phyloP scores from a whole-genome alignment of 2,329 filamentous ascomycete genomes.

The Cercospora sp. region DNA sequence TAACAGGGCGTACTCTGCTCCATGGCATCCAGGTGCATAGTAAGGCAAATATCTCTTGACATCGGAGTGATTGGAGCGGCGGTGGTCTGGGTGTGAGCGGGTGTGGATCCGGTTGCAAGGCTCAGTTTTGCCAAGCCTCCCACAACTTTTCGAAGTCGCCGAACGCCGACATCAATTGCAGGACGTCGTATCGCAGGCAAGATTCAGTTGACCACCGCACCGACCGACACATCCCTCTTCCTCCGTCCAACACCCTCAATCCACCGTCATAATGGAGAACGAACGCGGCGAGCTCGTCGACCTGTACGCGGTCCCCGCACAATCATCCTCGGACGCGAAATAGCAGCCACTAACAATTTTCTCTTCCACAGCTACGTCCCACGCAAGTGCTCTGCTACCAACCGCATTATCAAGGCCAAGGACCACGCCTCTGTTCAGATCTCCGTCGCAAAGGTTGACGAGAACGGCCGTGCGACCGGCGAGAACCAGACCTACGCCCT shows the following conservation, averaged over 20 bases:
- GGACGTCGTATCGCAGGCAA: background rate
- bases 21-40: background rate
- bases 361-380: slow-evolving; percentile 75
- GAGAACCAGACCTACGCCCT: slow-evolving; percentile 98
- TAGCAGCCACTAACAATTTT: slow-evolving; percentile 35
- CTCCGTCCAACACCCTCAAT: slow-evolving; percentile 12
- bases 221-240: background rate
- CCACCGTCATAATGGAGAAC: slow-evolving; percentile 81
- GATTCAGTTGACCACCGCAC: background rate
- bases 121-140: slow-evolving; percentile 2
- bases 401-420: slow-evolving; percentile 99
- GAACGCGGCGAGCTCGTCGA: slow-evolving; percentile 99
- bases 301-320: slow-evolving; percentile 66
- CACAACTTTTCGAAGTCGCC: slow-evolving; percentile 7
- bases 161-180: background rate
- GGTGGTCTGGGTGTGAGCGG: background rate
- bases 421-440: slow-evolving; percentile 99
- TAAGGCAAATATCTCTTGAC: background rate
- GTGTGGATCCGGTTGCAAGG: background rate
- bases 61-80: no score
- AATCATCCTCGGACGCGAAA: slow-evolving; percentile 12
- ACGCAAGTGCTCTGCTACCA: slow-evolving; percentile 97
- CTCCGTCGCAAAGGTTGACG: slow-evolving; percentile 95
- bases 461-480: slow-evolving; percentile 95
- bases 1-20: background rate